These are phyloP conservation scores for Hortiboletus flavorubellus DNA, from an alignment of 768 basidiomycete genomes.

Conservation along the genomic window DNA sequence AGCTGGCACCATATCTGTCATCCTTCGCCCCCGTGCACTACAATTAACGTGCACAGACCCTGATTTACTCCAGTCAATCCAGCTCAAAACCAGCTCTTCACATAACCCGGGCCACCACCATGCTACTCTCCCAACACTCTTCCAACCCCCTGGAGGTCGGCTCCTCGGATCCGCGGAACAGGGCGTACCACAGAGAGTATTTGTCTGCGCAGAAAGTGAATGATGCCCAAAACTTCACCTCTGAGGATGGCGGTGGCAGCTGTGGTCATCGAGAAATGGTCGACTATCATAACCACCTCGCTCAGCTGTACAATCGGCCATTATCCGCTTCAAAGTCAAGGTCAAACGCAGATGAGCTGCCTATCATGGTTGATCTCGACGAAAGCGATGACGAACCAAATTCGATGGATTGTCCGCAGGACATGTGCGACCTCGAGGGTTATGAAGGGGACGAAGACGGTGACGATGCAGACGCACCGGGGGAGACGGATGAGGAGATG, in stretches of 20 bases:
- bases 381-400: conserved; percentile 40
- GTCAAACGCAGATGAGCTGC: conserved; percentile 23
- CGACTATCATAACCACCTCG: conserved; percentile 51
- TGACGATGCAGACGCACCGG: conserved; percentile 30
- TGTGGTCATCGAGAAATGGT: conserved; percentile 38
- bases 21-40: not conserved
- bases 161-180: conserved; percentile 57
- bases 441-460: conserved; percentile 36
- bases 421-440: conserved; percentile 34
- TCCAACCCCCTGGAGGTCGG: conserved; percentile 71
- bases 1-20: not conserved
- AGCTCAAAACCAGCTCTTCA: not conserved
- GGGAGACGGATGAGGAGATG: conserved; percentile 58
- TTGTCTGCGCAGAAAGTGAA: conserved; percentile 34
- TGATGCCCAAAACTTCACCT: conserved; percentile 35
- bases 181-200: conserved; percentile 40
- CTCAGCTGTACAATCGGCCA: conserved; percentile 37
- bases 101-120: conserved; percentile 7
- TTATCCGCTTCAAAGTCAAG: conserved; percentile 20
- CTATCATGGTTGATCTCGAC: conserved; percentile 43
- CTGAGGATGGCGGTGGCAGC: conserved; percentile 51
- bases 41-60: not conserved
- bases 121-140: conserved; percentile 62
- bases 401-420: conserved; percentile 37
- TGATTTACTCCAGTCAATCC: not conserved